Evolutionary conservation across 1,284 basidiomycete species (phyloP).

Genomic region (Ceratobasidium papillatum): DNA sequence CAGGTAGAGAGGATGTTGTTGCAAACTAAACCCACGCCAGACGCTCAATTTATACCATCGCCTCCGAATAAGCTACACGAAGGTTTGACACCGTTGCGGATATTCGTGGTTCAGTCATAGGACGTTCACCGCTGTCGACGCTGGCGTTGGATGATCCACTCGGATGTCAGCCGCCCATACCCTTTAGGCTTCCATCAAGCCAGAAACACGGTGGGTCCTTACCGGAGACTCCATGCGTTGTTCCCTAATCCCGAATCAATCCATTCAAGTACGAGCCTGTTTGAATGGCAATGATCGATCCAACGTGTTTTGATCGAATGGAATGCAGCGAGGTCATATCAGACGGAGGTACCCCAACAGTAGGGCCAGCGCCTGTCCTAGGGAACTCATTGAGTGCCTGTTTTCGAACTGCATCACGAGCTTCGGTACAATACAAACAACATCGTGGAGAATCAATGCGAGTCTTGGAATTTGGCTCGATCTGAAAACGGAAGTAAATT

Average conservation of each 20-base stretch:
- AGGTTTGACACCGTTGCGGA: neutral
- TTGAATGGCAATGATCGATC: constrained; percentile 14
- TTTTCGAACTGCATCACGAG: neutral
- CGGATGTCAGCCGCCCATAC: neutral
- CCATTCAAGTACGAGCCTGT: neutral
- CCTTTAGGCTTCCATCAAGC: constrained; percentile 5
- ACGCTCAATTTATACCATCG: neutral
- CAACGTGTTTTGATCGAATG: constrained; percentile 22
- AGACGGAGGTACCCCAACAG: neutral
- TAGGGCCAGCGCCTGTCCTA: neutral
- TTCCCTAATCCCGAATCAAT: constrained; percentile 4
- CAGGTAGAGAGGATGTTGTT: neutral
- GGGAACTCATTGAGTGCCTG: neutral
- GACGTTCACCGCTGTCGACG: neutral
- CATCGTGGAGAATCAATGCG: neutral
- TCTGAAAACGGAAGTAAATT: neutral
- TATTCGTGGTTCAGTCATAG: neutral
- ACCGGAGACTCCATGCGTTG: neutral
- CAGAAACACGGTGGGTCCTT: neutral
- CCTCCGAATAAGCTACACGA: neutral
- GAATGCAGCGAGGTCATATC: constrained; percentile 6
- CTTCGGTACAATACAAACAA: neutral
- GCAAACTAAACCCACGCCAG: neutral
- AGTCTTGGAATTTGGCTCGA: neutral
- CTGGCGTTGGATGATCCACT: neutral